Base-by-base conservation (phyloP, 2,329 filamentous ascomycete species). In the Fusarium tuaranense region DNA sequence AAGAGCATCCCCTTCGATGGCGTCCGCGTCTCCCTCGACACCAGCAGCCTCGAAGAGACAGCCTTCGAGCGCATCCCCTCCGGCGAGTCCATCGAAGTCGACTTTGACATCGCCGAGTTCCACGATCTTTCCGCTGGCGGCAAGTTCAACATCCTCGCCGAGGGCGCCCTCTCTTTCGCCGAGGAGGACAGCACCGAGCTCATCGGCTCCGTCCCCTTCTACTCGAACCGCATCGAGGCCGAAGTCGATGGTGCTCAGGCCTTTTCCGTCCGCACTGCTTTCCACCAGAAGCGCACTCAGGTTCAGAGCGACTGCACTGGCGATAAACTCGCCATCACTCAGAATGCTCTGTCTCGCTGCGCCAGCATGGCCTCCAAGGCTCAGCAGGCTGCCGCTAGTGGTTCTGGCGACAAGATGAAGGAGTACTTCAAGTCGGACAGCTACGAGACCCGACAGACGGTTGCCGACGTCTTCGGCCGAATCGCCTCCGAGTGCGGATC, bases 341-440 rank as follows among this genome's bases (percentile, higher is more conserved):
- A 81, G 25, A 87, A 80, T 5, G 91, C 90, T 1, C 83, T 93
- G 13, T 80, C 78, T 70, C 88, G 90, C 81, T 90, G 91, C 78
- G 82, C 85, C 7, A 83, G 81, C 18, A 83, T 92, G 7, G 90
- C 92, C 2, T 83, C 82, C 4, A 81, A 83, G 5, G 91, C 91
- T 12, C 86, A 88, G 1, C 79, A 81, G 1, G 88, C 88, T 3
- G 88, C 89, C 0, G 80, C 84, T 2, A 88, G 85, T 0, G 88
- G 88, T 32, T 74, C 83, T 0, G 84, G 86, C 5, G 81, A 83
- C 75, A 90, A 87, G 77, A 82, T 92, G 75, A 81, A 81, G 39
- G 89, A 91, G 78, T 93, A 91, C 85, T 94, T 93, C 87, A 92
- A 91, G 83, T 87, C 87, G 0, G 88, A 87, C 32, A 81, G 74